Conservation (phyloP, 225 moss, liverwort and hornwort genomes). For the Polytrichum commune region DNA sequence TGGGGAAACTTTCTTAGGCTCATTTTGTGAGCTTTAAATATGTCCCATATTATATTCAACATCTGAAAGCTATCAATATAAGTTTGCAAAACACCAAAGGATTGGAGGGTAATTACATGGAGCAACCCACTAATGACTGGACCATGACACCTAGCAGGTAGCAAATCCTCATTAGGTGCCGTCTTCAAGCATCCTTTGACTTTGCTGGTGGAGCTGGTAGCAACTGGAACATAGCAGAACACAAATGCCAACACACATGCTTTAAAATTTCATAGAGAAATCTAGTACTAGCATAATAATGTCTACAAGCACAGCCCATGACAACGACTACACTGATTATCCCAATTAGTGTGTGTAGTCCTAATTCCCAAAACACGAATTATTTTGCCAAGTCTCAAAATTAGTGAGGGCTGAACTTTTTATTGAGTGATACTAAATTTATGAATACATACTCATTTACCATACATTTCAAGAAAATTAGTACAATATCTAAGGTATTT, state of each 20-base stretch:
- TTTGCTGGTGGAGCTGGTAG: slow-evolving; percentile 8
- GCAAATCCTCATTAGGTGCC: not conserved
- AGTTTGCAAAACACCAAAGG: not conserved
- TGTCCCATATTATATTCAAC: not conserved
- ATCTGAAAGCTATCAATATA: slow-evolving; percentile 1
- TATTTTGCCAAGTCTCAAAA: too few species aligned
- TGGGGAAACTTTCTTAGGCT: too few species aligned
- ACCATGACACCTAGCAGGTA: not conserved
- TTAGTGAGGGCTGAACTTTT: too few species aligned
- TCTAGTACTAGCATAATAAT: not conserved
- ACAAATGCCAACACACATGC: not conserved
- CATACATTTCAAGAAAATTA: too few species aligned
- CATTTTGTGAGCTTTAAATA: too few species aligned
- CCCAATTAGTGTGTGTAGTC: too few species aligned
- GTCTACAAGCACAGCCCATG: not conserved
- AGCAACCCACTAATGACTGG: not conserved
- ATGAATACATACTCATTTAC: too few species aligned
- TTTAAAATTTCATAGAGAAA: not conserved
- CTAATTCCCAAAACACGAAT: too few species aligned
- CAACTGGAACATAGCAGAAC: slow-evolving; percentile 3
- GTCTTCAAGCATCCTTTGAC: not conserved
- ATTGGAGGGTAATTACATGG: slow-evolving; percentile 3
- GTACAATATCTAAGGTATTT: too few species aligned
- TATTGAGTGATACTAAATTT: too few species aligned
- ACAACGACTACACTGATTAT: not conserved